Evolutionary conservation across 2,329 filamentous ascomycete genomes (phyloP), one percentile per base, ranked within the genome.

Genomic region (Aspergillus carbonarius): DNA sequence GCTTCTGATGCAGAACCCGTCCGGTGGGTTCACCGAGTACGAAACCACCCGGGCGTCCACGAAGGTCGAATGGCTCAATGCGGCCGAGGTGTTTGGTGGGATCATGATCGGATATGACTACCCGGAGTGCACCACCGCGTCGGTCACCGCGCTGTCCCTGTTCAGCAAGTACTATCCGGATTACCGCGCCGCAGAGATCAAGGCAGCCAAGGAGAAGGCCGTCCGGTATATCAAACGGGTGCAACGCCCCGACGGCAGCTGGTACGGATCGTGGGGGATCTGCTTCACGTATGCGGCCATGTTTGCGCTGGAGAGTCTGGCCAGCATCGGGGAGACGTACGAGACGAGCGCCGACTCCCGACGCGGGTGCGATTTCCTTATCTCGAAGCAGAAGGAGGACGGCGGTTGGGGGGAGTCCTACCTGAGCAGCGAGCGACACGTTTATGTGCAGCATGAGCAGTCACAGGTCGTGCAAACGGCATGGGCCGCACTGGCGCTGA

Each of bases 41-140:
- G 95, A 99, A 72, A 85, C 85, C 1, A 89, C 88, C 1, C 86
- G 95, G 25, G 93, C 89, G 2, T 89, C 90, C 9, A 83, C 90
- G 65, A 85, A 84, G 65, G 74, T 98, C 65, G 95, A 99, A 74
- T 83, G 88, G 73, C 84, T 99, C 44, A 99, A 99, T 70, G 93
- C 93, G 0, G 95, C 95, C 1, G 95, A 99, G 73, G 93, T 99
- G 0, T 99, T 99, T 74, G 93, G 92, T 13, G 85, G 88, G 18
- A 99, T 99, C 78, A 99, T 99, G 95, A 89, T 99, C 55, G 93
- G 98, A 72, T 99, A 99, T 74, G 92, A 96, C 73, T 98, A 99
- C 70, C 92, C 93, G 0, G 95, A 99, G 75, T 99, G 95, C 79
- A 99, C 95, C 0, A 98, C 95, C 2, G 93, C 95, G 0, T 92